A percentile compares a stretch with the other conserved stretches of the same genome.
These are phyloP conservation scores for Lichenothelia convexa DNA, from an alignment of 495 filamentous ascomycete genomes.

Conservation along the genomic window DNA sequence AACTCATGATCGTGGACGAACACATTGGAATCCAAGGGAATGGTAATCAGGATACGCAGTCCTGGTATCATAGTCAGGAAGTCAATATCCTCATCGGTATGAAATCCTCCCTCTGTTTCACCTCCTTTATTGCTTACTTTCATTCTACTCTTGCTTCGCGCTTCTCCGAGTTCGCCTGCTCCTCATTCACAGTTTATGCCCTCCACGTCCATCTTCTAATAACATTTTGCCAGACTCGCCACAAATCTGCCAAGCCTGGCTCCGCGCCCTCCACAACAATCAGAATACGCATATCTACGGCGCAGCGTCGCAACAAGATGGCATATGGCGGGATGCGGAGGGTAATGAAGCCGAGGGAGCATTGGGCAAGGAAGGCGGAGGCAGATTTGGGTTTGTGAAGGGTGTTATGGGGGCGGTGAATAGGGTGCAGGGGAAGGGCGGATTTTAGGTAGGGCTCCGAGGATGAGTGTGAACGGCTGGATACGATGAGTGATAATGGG, in stretches of 20 bases:
- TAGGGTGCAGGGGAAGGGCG: slow-evolving; percentile 40
- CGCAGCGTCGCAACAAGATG: slow-evolving; percentile 33
- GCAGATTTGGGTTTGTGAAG: slow-evolving; percentile 41
- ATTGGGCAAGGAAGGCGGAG: slow-evolving; percentile 39
- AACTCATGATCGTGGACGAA: slow-evolving; percentile 56
- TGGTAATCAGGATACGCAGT: slow-evolving; percentile 70
- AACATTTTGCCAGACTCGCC: slow-evolving; percentile 48
- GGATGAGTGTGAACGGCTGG: too few species aligned
- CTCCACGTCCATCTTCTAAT: too few species aligned
- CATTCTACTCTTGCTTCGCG: too few species aligned
- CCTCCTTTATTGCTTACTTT: too few species aligned
- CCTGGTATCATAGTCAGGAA: slow-evolving; percentile 60
- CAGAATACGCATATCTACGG: slow-evolving; percentile 56
- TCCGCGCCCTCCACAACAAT: slow-evolving; percentile 40
- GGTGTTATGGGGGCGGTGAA: slow-evolving; percentile 43
- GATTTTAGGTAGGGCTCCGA: too few species aligned
- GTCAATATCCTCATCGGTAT: too few species aligned
- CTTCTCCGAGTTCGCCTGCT: too few species aligned
- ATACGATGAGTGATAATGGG: too few species aligned
- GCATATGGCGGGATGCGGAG: slow-evolving; percentile 38
- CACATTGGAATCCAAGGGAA: slow-evolving; percentile 50
- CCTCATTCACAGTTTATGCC: too few species aligned
- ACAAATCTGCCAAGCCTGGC: slow-evolving; percentile 41
- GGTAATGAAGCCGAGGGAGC: slow-evolving; percentile 38
- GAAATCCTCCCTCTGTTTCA: too few species aligned